Evolutionary conservation across 1,284 basidiomycete species (phyloP), one percentile per base, ranked within the genome.

Genomic region (Trametes polyzona): DNA sequence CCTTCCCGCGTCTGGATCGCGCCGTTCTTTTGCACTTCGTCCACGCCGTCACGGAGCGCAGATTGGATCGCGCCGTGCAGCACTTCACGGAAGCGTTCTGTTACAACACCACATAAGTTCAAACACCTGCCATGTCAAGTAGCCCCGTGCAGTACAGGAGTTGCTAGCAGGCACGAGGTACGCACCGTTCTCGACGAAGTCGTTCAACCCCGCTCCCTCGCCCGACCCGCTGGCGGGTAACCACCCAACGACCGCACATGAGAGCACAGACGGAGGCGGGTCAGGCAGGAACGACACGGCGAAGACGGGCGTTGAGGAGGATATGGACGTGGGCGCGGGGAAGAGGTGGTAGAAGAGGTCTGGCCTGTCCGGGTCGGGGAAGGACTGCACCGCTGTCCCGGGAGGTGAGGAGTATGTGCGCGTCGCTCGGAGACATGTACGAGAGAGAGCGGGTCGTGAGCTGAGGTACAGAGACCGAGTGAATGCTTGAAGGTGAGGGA

Each of bases 261-360:
- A 85, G 16, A 76, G 72, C 4, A 76, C 59, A 1, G 70, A 71
- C 1, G 76, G 69, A 0, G 84, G 85, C 4, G 63, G 42, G 0
- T 62, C 44, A 3, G 79, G 69, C 4, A 87, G 72, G 55, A 90
- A 86, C 1, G 87, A 89, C 4, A 91, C 68, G 0, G 86, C 87
- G 63, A 83, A 90, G 9, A 80, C 79, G 7, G 83, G 81, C 2
- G 69, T 61, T 0, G 73, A 65, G 1, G 69, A 57, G 2, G 83
- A 82, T 1, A 80, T 56, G 2, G 81, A 77, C 10, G 76, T 79
- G 0, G 86, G 83, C 0, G 82, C 75, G 3, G 77, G 67, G 27
- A 84, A 71, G 47, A 85, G 75, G 68, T 90, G 88, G 71, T 90
- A 91, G 69, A 81, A 90, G 1, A 91, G 71, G 64, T 85, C 87